Evolutionary conservation across 345 rosid species (phyloP), one percentile per base, ranked within the genome.

Genomic region (Arabidopsis suecica): DNA sequence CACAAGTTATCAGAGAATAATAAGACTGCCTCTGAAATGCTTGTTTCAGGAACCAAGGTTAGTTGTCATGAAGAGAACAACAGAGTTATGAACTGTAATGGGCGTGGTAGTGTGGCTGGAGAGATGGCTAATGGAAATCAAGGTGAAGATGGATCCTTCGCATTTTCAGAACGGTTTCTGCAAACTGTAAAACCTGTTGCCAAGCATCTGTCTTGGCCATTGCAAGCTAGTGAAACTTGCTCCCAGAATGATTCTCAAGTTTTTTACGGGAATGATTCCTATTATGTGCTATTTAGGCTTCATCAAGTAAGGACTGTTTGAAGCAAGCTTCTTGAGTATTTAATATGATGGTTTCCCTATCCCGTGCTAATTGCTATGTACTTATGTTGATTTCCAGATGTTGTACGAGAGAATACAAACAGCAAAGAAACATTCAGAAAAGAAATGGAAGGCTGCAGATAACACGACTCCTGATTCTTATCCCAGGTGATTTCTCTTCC

Each of bases 261-360:
- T 74, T 95, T 95, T 79, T 95, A 95, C 54, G 99, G 98, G 72
- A 92, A 92, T 64, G 98, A 95, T 84, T 90, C 96, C 59, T 92
- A 85, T 72, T 95, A 92, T 81, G 93, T 92, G 76, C 90, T 92
- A 69, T 87, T 89, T 68, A 86, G 97, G 87, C 97, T 95, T 84
- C 99, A 95, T 81, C 99, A 88, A 72, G 99, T 95, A 85, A 85
- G 84, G 72, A 38, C 37, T 42, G 23, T 73, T 50, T 51, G 23
- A 65, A 65, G 60, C 73, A 40, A 49, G 9, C 58, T 67, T 41
- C 25, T 23, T 8, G 18, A 44, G 44, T 44, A 40, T 70, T 68
- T 38, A 41, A 55, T 37, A 56, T 77, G 76, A 25, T 55, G 7
- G 3, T 63, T 56, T 62, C 18, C 36, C 25, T 14, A 32, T n/a